A percentile compares a stretch with the other conserved stretches of the same genome.
Evolutionary conservation across 495 filamentous ascomycete species (phyloP).

Genomic region (Aspergillus steynii): DNA sequence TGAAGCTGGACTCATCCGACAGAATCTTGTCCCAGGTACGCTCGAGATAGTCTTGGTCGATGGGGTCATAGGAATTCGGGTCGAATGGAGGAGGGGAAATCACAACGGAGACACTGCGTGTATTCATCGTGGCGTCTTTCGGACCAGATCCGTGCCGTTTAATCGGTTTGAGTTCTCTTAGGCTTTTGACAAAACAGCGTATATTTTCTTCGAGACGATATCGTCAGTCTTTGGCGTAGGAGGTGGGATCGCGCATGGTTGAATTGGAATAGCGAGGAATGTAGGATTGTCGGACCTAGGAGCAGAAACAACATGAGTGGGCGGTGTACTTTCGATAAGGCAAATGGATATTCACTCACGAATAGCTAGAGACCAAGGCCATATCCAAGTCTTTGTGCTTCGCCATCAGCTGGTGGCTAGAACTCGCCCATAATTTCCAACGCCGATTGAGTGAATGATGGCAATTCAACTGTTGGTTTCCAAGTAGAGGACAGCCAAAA

Average conservation of each 20-base stretch:
- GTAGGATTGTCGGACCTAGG: not conserved
- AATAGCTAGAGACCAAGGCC: not conserved
- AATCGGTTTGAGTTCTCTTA: not conserved
- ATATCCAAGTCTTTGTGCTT: not conserved
- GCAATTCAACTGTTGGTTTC: not conserved
- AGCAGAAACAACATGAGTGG: not conserved
- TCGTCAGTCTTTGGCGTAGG: not conserved
- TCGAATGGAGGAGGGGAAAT: constrained; percentile 23
- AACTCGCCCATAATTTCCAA: not conserved
- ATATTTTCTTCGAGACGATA: not conserved
- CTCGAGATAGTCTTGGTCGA: constrained; percentile 16
- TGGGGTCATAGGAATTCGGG: constrained; percentile 19
- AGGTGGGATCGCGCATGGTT: not conserved
- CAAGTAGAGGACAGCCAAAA: not conserved
- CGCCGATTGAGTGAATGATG: not conserved
- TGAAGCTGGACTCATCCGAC: constrained; percentile 25
- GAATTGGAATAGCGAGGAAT: not conserved
- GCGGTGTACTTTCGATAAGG: not conserved
- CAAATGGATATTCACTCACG: not conserved
- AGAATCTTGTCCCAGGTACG: constrained; percentile 28
- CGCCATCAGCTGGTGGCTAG: not conserved
- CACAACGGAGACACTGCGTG: constrained; percentile 20
- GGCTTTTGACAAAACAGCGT: not conserved
- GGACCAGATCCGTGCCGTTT: not conserved
- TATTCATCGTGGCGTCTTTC: not conserved